These are phyloP conservation scores for Eucalyptus sideroxylon DNA, from an alignment of 345 rosid genomes.

Conservation along the genomic window DNA sequence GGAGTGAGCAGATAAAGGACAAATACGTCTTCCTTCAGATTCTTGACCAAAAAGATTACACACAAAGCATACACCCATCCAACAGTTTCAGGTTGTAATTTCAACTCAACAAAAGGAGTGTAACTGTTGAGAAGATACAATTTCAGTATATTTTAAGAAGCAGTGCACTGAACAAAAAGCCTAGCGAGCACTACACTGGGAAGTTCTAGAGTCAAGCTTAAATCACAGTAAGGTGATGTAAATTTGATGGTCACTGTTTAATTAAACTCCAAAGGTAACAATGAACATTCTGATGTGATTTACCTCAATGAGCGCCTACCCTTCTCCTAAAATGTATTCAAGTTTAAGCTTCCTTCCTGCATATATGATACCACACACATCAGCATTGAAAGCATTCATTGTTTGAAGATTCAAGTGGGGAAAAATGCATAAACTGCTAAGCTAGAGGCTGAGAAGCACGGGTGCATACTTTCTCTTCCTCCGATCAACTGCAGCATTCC, in stretches of 20 bases:
- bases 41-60: background rate
- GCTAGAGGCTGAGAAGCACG: background rate
- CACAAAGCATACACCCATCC: background rate
- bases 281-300: background rate
- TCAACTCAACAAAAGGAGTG: background rate
- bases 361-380: background rate
- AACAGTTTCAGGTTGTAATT: background rate
- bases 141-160: background rate
- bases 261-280: background rate
- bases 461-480: constrained; percentile 70
- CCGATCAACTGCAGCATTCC: constrained; percentile 61
- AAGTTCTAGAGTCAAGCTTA: background rate
- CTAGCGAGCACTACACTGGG: background rate
- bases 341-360: constrained; percentile 35
- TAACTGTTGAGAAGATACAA: background rate
- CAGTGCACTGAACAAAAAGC: background rate
- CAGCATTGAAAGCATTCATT: background rate
- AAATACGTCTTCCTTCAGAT: background rate
- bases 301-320: background rate
- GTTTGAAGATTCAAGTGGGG: background rate
- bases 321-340: background rate
- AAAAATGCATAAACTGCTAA: background rate
- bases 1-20: background rate
- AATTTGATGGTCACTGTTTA: background rate
- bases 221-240: background rate